Evolutionary conservation across 495 filamentous ascomycete species (phyloP), one percentile per base, ranked within the genome.

Genomic region (Thozetella sp.): DNA sequence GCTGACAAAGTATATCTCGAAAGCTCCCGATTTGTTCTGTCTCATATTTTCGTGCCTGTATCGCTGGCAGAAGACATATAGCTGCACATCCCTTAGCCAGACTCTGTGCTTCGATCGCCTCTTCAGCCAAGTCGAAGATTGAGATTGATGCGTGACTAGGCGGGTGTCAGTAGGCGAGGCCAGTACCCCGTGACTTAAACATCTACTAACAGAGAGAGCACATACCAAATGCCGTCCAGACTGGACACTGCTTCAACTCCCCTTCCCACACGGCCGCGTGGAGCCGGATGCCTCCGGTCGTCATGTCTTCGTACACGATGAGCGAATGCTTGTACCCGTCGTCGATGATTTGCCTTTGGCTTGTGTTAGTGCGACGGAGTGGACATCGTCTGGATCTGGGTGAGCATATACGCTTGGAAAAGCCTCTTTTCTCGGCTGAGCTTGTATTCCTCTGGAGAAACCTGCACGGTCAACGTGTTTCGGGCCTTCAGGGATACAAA

Each of bases 401-500:
- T 15, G 22, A 15, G 48, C 22, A 62, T 82, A 65, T 76, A 92
- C 90, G 88, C 90, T 65, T 86, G 86, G 65, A 88, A 95, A 0
- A 88, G 69, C 57, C 86, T 78, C 56, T 83, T 82, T 69, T 95
- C 92, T 17, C 82, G 78, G 13, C 76, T 74, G 2, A 92, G 70
- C 54, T 82, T 80, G 65, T 83, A 86, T 64, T 93, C 89, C 22
- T 76, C 72, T 2, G 86, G 80, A 23, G 74, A 70, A 23, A 79
- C 61, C 22, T 82, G 78, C 1, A 80, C 75, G 1, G 77, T 84
- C 56, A 78, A 73, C 23, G 67, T 68, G 63, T 92, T 91, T 52
- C 91, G 85, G 15, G 85, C 81, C 66, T 92, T 92, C 57, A 96
- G 80, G 0, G 89, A 87, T 24, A 91, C 72, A 64, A 94, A 90